Conservation (phyloP, 2,329 filamentous ascomycete genomes). For the Colletotrichum liaoningense region DNA sequence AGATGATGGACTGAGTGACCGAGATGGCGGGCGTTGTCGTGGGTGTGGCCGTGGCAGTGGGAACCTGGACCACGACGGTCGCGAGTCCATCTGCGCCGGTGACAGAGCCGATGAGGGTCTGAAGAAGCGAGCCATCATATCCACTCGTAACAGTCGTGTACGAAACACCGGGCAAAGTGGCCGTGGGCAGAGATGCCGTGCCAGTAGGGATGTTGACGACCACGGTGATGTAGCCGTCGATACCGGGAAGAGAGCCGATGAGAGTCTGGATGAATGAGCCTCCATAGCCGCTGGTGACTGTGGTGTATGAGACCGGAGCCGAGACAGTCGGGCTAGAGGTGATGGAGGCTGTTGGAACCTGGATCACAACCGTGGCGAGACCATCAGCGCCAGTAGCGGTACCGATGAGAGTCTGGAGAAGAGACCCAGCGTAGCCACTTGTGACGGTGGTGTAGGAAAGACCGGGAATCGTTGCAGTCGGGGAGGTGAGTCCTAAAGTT, state of each 20-base stretch:
- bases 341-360: background rate
- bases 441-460: constrained; percentile 4
- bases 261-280: constrained; percentile 18
- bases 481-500: background rate
- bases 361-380: constrained; percentile 18
- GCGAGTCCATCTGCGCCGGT: constrained; percentile 23
- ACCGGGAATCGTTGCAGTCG: background rate
- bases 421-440: background rate
- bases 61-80: constrained; percentile 12
- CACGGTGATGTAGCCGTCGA: constrained; percentile 16
- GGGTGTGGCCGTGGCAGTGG: background rate
- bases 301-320: background rate
- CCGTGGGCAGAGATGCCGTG: background rate
- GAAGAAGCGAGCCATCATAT: constrained; percentile 7
- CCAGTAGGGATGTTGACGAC: constrained; percentile 18
- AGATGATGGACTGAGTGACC: constrained; percentile 14
- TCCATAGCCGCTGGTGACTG: background rate
- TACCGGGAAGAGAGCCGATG: background rate
- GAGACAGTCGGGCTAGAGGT: background rate
- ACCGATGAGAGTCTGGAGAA: background rate
- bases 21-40: background rate
- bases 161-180: background rate
- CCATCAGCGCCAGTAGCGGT: constrained; percentile 5
- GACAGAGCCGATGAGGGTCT: constrained; percentile 14
- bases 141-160: constrained; percentile 26